Conservation (phyloP, 2,329 filamentous ascomycete species). For the Aspergillus floridensis region DNA sequence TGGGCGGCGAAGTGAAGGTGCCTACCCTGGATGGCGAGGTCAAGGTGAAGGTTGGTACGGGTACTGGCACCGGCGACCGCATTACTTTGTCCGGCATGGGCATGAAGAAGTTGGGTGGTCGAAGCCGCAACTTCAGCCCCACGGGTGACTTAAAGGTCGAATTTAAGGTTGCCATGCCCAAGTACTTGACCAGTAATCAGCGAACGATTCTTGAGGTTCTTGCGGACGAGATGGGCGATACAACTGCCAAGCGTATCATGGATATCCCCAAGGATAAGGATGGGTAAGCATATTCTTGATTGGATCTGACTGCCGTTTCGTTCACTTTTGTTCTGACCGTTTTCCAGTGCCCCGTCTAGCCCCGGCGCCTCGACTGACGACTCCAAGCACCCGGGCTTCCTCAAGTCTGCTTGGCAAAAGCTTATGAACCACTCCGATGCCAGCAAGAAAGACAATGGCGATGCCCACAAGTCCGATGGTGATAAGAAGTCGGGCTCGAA, state of each 20-base stretch:
- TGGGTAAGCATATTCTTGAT: conserved; percentile 46
- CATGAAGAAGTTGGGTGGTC: conserved; percentile 77
- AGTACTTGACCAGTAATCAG: conserved; percentile 88
- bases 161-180: conserved; percentile 93
- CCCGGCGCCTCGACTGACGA: conserved; percentile 35
- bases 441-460: conserved; percentile 27
- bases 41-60: conserved; percentile 85
- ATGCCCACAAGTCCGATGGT: conserved; percentile 22
- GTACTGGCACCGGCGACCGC: conserved; percentile 88
- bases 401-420: conserved; percentile 91
- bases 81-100: conserved; percentile 87
- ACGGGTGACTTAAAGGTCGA: conserved; percentile 87
- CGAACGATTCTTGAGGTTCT: conserved; percentile 91
- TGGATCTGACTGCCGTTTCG: background rate
- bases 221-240: conserved; percentile 92
- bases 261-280: conserved; percentile 59
- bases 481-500: conserved; percentile 38
- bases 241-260: conserved; percentile 89
- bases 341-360: conserved; percentile 22
- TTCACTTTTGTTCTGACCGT: conserved; percentile 3
- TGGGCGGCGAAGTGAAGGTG: conserved; percentile 85
- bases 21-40: conserved; percentile 89
- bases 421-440: conserved; percentile 67
- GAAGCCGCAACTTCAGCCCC: conserved; percentile 53
- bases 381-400: conserved; percentile 81